Evolutionary conservation across 257 asterid species (phyloP).

Genomic region (Parsonsia alboflavescens): DNA sequence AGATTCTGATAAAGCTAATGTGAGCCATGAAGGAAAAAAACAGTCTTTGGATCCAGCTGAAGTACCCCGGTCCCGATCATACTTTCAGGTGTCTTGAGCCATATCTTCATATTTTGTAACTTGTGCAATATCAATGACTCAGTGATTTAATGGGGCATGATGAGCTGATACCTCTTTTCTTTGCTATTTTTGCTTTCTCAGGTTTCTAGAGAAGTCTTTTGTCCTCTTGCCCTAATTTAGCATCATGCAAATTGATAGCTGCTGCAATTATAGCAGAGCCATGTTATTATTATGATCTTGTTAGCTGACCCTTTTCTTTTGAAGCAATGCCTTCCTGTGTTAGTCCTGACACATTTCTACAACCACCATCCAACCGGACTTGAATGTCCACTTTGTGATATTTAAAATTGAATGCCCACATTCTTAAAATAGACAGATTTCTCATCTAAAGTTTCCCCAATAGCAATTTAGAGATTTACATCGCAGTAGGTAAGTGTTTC

Average conservation of each 20-base stretch:
- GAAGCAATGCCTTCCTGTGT: neutral
- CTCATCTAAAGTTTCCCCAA: too few relatives aligned
- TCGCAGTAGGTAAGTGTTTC: too few relatives aligned
- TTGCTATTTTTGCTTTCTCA: conserved; percentile 13
- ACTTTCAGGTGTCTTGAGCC: conserved; percentile 50
- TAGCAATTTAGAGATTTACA: too few relatives aligned
- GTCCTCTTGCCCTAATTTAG: conserved; percentile 24
- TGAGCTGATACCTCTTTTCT: conserved; percentile 20
- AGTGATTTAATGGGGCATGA: neutral
- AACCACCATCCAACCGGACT: too few relatives aligned
- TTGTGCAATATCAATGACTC: neutral
- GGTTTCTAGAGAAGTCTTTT: conserved; percentile 24
- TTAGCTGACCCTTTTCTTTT: neutral
- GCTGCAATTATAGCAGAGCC: conserved; percentile 6
- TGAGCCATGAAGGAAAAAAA: conserved; percentile 31
- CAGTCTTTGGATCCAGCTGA: conserved; percentile 40
- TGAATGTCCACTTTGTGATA: too few relatives aligned
- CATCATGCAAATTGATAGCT: conserved; percentile 14
- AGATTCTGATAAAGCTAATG: conserved; percentile 34
- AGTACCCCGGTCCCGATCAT: conserved; percentile 44
- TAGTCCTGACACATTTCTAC: too few relatives aligned
- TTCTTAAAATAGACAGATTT: too few relatives aligned
- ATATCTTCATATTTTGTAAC: neutral
- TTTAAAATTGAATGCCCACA: too few relatives aligned
- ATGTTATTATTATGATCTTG: conserved; percentile 9